Evolutionary conservation across 805 yeast genomes (phyloP), one percentile per base, ranked within the genome.

Genomic region (Saturnispora sekii): DNA sequence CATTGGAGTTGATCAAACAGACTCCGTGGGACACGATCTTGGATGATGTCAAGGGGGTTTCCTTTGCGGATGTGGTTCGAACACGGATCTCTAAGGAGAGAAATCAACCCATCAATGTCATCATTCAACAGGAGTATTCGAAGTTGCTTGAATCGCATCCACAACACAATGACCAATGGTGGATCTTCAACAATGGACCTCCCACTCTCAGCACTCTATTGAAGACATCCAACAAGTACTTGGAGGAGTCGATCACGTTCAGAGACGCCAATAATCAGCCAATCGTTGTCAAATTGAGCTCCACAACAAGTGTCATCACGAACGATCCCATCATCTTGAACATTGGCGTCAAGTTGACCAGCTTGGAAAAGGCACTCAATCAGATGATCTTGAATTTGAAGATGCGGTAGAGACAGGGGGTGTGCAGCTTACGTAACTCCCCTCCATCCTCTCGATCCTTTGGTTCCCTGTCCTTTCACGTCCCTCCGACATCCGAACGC

Each of bases 301-400:
- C 74, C 48, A 77, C 76, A 46, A 63, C 79, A 17, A 77, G 76
- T 47, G 77, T 79, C 3, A 70, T 77, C 26, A 73, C 81, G 3
- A 79, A 83, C 18, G 90, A 83, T 53, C 89, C 89, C 2, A 69
- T 76, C 8, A 58, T 83, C 43, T 66, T 81, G 33, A 74, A 82
- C 41, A 72, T 80, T 1, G 71, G 76, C 50, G 73, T 83, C 5
- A 82, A 82, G 54, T 64, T 83, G 48, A 81, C 73, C 45, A 74
- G 80, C 38, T 61, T 82, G 35, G 85, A 81, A 56, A 70, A 71
- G 47, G 60, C 70, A 40, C 61, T 73, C 17, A 21, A 10, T 7
- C 21, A 9, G 9, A 43, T 43, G 34, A 16, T 31, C 14, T n/a
- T 14, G 15, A 43, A 43, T 26, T 37, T 43, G 14, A 37, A 35